These are phyloP conservation scores for Stagonosporopsis cucurbitacearum DNA, from an alignment of 2,329 filamentous ascomycete species.

Conservation along the genomic window DNA sequence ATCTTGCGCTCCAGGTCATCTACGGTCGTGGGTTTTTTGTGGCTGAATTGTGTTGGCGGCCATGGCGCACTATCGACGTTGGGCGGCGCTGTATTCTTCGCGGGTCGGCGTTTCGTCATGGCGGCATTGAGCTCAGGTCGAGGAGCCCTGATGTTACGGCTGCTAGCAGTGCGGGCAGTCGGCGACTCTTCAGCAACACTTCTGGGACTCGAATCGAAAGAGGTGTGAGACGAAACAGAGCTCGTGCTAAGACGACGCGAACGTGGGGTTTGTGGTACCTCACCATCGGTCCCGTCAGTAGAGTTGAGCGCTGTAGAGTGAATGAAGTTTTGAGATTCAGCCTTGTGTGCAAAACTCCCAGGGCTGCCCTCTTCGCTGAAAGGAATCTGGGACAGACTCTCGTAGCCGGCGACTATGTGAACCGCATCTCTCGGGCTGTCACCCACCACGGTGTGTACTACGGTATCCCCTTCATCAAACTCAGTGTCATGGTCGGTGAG, in stretches of 20 bases:
- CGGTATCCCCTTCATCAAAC: conserved; percentile 46
- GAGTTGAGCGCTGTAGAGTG: conserved; percentile 32
- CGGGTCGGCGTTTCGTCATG: conserved; percentile 50
- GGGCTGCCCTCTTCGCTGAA: conserved; percentile 6
- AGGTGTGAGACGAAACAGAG: conserved; percentile 41
- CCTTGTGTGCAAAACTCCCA: conserved; percentile 5
- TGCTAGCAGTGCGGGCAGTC: conserved; percentile 40
- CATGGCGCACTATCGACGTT: conserved; percentile 34
- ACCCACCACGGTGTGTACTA: conserved; percentile 40
- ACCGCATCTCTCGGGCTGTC: conserved; percentile 12
- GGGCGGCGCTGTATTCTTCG: conserved; percentile 50
- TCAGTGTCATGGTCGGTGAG: conserved; percentile 34
- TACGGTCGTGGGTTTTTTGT: conserved; percentile 34
- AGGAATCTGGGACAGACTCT: conserved; percentile 6
- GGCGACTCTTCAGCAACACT: conserved; percentile 46
- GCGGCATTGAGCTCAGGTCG: conserved; percentile 52
- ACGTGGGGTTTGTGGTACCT: conserved; percentile 41
- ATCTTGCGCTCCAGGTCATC: conserved; percentile 82
- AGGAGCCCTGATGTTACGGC: conserved; percentile 35
- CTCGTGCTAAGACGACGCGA: conserved; percentile 40
- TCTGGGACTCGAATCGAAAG: conserved; percentile 42
- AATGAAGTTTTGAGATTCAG: conserved; percentile 10
- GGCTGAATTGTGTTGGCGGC: conserved; percentile 46
- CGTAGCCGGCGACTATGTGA: conserved; percentile 7
- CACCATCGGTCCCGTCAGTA: conserved; percentile 24